Percentiles rank a stretch among this genome's conserved stretches.
phyloP scores from a whole-genome alignment of 805 yeast genomes.

The Candida suzukii region DNA sequence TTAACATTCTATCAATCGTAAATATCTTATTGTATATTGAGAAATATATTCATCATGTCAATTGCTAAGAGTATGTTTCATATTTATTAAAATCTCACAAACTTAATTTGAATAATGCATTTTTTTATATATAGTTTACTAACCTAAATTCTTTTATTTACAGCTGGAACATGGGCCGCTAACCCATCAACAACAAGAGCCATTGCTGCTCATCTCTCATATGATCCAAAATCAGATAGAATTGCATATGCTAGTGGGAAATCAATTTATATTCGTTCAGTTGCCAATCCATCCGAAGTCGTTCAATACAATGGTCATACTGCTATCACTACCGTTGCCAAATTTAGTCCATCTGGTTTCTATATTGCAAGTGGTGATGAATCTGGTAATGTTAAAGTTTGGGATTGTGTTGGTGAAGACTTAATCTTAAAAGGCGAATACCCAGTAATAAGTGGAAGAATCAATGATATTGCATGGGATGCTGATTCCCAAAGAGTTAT shows the following conservation, averaged over 20 bases:
- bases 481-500: slow-evolving; percentile 77
- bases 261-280: slow-evolving; percentile 64
- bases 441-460: slow-evolving; percentile 65
- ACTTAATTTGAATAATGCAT: no score
- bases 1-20: no score
- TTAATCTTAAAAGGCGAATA: slow-evolving; percentile 71
- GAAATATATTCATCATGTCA: no score
- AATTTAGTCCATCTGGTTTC: slow-evolving; percentile 83
- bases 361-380: slow-evolving; percentile 91
- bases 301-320: slow-evolving; percentile 73
- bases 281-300: slow-evolving; percentile 42
- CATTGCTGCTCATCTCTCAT: slow-evolving; percentile 63
- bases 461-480: slow-evolving; percentile 88
- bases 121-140: not conserved
- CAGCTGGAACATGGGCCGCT: slow-evolving; percentile 49
- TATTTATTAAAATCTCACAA: no score
- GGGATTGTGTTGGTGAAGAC: slow-evolving; percentile 63
- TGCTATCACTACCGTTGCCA: slow-evolving; percentile 70
- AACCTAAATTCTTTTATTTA: not conserved
- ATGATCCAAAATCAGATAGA: slow-evolving; percentile 60
- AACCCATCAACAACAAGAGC: slow-evolving; percentile 75
- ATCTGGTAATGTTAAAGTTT: slow-evolving; percentile 80
- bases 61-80: no score
- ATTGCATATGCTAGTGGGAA: slow-evolving; percentile 81
- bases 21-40: no score